These are phyloP conservation scores for Nicotiana attenuata DNA, from an alignment of 257 asterid genomes.

Conservation along the genomic window DNA sequence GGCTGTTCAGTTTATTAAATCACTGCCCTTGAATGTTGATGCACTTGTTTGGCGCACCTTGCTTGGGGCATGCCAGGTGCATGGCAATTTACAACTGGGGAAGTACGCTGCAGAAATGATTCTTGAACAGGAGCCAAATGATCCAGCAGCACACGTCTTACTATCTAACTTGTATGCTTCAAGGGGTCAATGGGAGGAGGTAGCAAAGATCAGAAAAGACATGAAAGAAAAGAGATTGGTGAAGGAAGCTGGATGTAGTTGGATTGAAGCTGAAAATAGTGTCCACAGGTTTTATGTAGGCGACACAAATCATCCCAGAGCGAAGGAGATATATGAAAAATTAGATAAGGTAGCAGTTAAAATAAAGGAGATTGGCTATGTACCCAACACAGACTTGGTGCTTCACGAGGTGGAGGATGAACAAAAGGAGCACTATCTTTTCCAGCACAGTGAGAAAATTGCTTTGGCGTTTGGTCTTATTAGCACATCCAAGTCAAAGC, in stretches of 20 bases:
- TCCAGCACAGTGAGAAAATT: constrained; percentile 87
- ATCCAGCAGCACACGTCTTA: constrained; percentile 70
- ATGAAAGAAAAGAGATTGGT: constrained; percentile 70
- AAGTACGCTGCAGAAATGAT: constrained; percentile 64
- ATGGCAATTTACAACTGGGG: constrained; percentile 60
- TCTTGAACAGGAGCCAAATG: constrained; percentile 61
- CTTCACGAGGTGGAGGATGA: constrained; percentile 90
- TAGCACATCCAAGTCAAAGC: constrained; percentile 45
- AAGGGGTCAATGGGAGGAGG: constrained; percentile 62
- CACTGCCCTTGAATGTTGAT: constrained; percentile 67
- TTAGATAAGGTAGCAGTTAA: constrained; percentile 32
- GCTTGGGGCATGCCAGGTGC: constrained; percentile 75
- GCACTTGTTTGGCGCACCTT: constrained; percentile 90
- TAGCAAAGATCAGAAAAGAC: constrained; percentile 46
- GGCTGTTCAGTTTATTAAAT: constrained; percentile 46
- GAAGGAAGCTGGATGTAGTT: constrained; percentile 93
- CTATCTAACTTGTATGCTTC: constrained; percentile 80
- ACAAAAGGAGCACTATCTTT: constrained; percentile 58
- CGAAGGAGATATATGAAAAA: constrained; percentile 56
- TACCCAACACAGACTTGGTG: constrained; percentile 60
- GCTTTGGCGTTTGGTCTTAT: constrained; percentile 85
- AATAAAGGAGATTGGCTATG: constrained; percentile 70
- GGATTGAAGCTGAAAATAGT: constrained; percentile 72
- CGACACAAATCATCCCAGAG: constrained; percentile 68
- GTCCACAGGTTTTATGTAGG: constrained; percentile 87